Conservation (phyloP, 495 filamentous ascomycete species). For the Oidiodendron maius region DNA sequence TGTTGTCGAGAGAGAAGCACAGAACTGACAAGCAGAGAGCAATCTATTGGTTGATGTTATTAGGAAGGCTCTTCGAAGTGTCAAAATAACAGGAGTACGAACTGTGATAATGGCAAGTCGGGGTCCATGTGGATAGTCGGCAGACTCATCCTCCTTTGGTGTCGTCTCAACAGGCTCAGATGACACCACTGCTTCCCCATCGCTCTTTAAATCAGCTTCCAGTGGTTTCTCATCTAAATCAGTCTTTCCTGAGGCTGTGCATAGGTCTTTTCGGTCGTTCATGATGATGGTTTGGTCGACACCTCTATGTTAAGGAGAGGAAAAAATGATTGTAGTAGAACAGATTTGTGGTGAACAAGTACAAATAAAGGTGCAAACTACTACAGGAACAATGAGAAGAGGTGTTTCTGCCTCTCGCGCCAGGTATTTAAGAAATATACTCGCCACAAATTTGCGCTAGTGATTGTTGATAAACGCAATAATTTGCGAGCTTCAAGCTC, state of each 20-base stretch:
- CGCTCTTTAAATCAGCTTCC: not conserved
- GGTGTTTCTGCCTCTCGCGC: too few species aligned
- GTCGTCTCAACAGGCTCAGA: constrained; percentile 1
- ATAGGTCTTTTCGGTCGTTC: not conserved
- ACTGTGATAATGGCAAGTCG: constrained; percentile 1
- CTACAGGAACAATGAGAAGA: too few species aligned
- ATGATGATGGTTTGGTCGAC: not conserved
- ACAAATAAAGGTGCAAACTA: too few species aligned
- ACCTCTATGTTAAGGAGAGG: not conserved
- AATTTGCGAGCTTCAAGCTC: too few species aligned
- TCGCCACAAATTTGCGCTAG: too few species aligned
- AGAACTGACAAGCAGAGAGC: constrained; percentile 1
- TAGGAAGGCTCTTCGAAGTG: not conserved
- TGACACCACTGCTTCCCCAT: not conserved
- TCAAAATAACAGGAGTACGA: not conserved
- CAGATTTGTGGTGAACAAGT: too few species aligned
- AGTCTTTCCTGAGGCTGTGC: not conserved
- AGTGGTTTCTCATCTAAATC: not conserved
- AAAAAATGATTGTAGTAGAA: too few species aligned
- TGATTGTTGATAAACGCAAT: too few species aligned
- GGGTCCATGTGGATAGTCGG: not conserved
- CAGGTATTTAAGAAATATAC: too few species aligned
- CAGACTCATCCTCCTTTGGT: not conserved
- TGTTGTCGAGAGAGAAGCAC: not conserved
- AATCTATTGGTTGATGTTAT: not conserved